Evolutionary conservation across 768 basidiomycete genomes (phyloP).

Genomic region (Boletus rubroflammeus): DNA sequence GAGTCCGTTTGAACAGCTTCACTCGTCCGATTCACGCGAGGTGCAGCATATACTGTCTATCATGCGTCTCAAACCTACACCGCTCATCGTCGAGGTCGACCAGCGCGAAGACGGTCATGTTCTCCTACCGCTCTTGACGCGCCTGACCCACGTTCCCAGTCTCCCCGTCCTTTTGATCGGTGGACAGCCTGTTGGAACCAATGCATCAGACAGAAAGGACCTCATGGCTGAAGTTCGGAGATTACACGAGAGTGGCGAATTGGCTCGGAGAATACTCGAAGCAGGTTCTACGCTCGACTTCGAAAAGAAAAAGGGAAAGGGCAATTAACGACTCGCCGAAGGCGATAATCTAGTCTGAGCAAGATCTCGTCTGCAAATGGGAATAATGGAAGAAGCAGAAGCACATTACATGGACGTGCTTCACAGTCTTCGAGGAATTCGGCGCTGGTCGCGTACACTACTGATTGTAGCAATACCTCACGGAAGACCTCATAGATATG

Average conservation of each 20-base stretch:
- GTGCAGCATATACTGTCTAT: conserved; percentile 54
- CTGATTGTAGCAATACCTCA: conserved; percentile 2
- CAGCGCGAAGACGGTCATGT: conserved; percentile 66
- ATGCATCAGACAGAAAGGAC: conserved; percentile 6
- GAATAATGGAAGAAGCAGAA: background rate
- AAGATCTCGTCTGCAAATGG: conserved; percentile 8
- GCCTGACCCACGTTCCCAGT: conserved; percentile 51
- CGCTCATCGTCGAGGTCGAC: conserved; percentile 70
- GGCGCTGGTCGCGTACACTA: background rate
- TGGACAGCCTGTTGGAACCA: conserved; percentile 51
- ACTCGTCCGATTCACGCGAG: conserved; percentile 64
- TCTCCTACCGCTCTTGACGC: conserved; percentile 55
- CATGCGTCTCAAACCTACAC: conserved; percentile 57
- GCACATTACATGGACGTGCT: background rate
- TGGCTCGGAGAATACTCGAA: conserved; percentile 45
- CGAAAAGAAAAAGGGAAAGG: conserved; percentile 50
- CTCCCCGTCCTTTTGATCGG: conserved; percentile 70
- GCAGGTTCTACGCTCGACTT: conserved; percentile 58
- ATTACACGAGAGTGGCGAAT: conserved; percentile 47
- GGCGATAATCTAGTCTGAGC: conserved; percentile 2
- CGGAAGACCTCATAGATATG: conserved; percentile 3
- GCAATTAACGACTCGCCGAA: conserved; percentile 2
- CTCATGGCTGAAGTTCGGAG: conserved; percentile 48
- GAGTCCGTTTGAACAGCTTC: conserved; percentile 38
- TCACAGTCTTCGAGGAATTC: background rate